Evolutionary conservation across 108 stramenopile genomes (phyloP), one percentile per base, ranked within the genome.

Genomic region (Discostella stelligeroides): DNA sequence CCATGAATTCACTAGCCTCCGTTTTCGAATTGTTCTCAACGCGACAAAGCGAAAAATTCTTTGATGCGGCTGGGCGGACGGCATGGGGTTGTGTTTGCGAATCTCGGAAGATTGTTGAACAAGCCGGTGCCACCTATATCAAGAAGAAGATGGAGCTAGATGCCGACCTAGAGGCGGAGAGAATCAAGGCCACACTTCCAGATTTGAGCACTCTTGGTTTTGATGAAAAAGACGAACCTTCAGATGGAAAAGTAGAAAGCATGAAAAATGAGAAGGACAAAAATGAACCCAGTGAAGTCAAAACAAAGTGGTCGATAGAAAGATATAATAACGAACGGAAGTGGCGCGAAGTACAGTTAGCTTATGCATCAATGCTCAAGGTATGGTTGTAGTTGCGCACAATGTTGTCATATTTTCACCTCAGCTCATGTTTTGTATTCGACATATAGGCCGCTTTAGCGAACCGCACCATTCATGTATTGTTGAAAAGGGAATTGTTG

Each of bases 21-120:
- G 89, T 95, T 7, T 48, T 95, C 43, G 86, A 90, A 39, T 46
- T 72, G 24, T 82, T 82, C 42, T 51, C 64, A 17, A 60, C 68
- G 30, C 5, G 21, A 3, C 70, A 76, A 59, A 62, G 59, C 28
- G 65, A 68, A 21, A 51, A 48, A 30, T 37, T 25, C 40, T 73
- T 64, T 11, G 88, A 95, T 50, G 85, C 87, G 13, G 89, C 87
- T 43, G 95, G 90, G 13, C 82, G 90, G 39, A 90, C 86, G 9
- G 81, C 85, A 13, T 95, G 91, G 91, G 92, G 92, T 47, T 92
- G 95, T 60, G 62, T 95, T 18, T 91, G 87, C 53, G 95, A 95
- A 71, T 75, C 91, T n/a, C 73, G 86, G 38, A 95, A 95, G 66
- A 83, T 91, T 17, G 60, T 92, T 34, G 87, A 91, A 38, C 65